These are phyloP conservation scores for Citrullus colocynthis DNA, from an alignment of 306 rosid species.

Conservation along the genomic window DNA sequence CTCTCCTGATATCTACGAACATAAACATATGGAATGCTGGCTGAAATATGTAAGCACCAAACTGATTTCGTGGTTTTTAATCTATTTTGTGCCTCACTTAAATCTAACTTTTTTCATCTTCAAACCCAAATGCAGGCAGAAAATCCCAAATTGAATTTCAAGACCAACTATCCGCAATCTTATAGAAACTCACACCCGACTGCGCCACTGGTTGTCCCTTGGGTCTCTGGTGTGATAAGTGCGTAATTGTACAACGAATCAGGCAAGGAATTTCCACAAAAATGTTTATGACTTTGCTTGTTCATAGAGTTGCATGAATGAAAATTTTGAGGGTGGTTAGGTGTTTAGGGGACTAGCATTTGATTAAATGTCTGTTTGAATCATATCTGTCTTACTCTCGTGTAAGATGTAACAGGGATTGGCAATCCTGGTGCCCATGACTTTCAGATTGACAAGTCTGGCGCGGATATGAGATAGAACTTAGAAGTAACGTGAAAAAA, in stretches of 20 bases:
- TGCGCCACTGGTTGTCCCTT: slow-evolving; percentile 63
- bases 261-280: neutral
- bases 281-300: neutral
- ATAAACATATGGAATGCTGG: slow-evolving; percentile 86
- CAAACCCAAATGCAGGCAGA: slow-evolving; percentile 46
- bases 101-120: slow-evolving; percentile 13
- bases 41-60: slow-evolving; percentile 63
- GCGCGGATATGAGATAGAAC: neutral
- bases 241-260: neutral
- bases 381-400: neutral
- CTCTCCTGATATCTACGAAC: slow-evolving; percentile 82
- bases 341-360: neutral
- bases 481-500: neutral
- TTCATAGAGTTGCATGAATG: slow-evolving; percentile 3
- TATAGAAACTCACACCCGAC: slow-evolving; percentile 47
- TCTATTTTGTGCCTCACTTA: neutral
- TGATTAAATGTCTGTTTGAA: neutral
- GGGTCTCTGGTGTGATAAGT: slow-evolving; percentile 65
- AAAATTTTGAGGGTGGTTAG: slow-evolving; percentile 4
- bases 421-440: neutral
- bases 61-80: neutral
- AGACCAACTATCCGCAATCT: slow-evolving; percentile 61
- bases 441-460: neutral
- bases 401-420: slow-evolving; percentile 3
- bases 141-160: slow-evolving; percentile 52